phyloP scores from a whole-genome alignment of 1,139 yeast species.

The Suhomyces bribrorum region DNA sequence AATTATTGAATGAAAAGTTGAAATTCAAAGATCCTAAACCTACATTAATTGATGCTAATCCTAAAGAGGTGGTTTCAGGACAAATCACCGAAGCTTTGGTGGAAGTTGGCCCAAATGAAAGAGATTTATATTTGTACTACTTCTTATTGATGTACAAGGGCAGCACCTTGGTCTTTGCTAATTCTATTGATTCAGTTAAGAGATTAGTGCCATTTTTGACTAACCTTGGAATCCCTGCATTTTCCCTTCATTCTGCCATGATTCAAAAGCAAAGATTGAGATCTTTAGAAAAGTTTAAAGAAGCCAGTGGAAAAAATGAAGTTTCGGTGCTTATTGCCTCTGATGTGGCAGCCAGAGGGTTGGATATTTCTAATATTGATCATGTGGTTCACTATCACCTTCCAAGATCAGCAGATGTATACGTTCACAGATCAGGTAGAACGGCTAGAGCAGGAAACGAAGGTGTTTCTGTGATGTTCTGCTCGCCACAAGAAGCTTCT shows the following conservation, averaged over 20 bases:
- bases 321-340: slow-evolving; percentile 85
- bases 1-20: slow-evolving; percentile 57
- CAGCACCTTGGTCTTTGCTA: slow-evolving; percentile 86
- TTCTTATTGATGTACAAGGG: slow-evolving; percentile 87
- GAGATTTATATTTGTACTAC: slow-evolving; percentile 88
- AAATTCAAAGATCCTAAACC: slow-evolving; percentile 63
- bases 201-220: slow-evolving; percentile 76
- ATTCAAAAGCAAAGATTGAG: slow-evolving; percentile 89
- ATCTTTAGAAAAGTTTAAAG: slow-evolving; percentile 73
- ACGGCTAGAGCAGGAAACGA: slow-evolving; percentile 95
- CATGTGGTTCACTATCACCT: slow-evolving; percentile 96
- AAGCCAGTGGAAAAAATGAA: slow-evolving; percentile 50
- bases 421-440: slow-evolving; percentile 96
- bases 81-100: slow-evolving; percentile 82
- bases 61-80: slow-evolving; percentile 76
- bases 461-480: slow-evolving; percentile 90
- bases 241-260: slow-evolving; percentile 92
- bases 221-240: slow-evolving; percentile 68
- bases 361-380: slow-evolving; percentile 87
- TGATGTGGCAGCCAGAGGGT: slow-evolving; percentile 98
- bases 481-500: slow-evolving; percentile 91
- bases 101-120: slow-evolving; percentile 87
- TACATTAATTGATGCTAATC: slow-evolving; percentile 78
- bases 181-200: slow-evolving; percentile 91
- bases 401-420: slow-evolving; percentile 92